Evolutionary conservation across 441 rosid species (phyloP), one percentile per base, ranked within the genome.

Genomic region (Erysimum cheiri): DNA sequence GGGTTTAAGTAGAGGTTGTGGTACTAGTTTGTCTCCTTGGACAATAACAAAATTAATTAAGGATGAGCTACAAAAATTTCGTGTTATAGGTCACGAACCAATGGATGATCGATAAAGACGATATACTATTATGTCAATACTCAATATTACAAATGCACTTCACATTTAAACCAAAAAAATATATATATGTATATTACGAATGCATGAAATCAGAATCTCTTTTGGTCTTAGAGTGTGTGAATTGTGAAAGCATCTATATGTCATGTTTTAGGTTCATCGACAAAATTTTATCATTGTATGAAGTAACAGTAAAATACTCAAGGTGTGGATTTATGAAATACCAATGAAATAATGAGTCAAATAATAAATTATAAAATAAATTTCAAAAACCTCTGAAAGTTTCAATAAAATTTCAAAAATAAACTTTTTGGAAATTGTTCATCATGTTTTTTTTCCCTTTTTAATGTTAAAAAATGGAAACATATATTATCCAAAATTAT

Each of bases 1-100:
- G 56, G 9, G 9, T 13, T 28, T 12, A 2, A 22, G 31, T 5
- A 22, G 31, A 11, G 32, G 15, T 4, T 28, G 56, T 52, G 9
- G 56, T 52, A 52, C 56, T 52, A 5, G 56, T 5, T 28, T 52
- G 56, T 52, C 56, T 52, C 56, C 17, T 26, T 2, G 35, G 9
- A 12, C 26, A 44, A 14, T 44, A 44, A 44, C 49, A 44, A 33
- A 43, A 6, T 7, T 15, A 15, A 46, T 46, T 44, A 44, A 19
- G 40, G 43, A 11, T 4, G 43, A n/a, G 17, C 46, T 41, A 8
- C 44, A 12, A 39, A 39, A 11, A 0, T 39, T 39, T 39, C n/a
- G 6, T n/a, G 43, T 39, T 43, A 43, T 43, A 43, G 4, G 19
- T 14, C 8, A 41, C 8, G 19, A 43, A 43, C 19, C 9, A 43